phyloP scores from a whole-genome alignment of 1,284 basidiomycete species.

The Ceratobasidium sp. region DNA sequence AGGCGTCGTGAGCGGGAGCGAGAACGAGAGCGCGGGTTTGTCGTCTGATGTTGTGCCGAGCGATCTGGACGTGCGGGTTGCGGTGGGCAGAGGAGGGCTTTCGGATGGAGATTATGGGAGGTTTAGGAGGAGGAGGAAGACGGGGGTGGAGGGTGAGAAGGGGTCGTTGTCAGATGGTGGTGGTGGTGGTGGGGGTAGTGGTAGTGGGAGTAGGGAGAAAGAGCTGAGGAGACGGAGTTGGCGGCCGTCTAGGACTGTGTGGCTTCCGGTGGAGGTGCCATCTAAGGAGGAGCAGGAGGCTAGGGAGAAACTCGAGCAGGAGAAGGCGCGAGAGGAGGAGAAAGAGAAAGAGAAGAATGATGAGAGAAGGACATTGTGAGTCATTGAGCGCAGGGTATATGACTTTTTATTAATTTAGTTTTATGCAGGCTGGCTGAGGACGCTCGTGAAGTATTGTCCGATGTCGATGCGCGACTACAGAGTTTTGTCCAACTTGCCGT shows the following conservation, averaged over 20 bases:
- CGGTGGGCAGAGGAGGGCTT: constrained; percentile 7
- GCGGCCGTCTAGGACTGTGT: constrained; percentile 1
- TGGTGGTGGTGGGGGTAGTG: not conserved
- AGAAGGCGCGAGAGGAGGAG: not conserved
- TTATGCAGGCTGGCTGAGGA: constrained; percentile 16
- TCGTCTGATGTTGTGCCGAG: constrained; percentile 23
- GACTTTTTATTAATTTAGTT: not conserved
- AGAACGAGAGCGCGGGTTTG: constrained; percentile 35
- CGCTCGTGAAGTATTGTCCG: constrained; percentile 1
- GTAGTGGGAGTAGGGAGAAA: not conserved
- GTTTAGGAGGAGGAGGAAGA: constrained; percentile 18
- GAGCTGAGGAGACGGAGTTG: constrained; percentile 8
- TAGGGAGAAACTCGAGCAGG: not conserved
- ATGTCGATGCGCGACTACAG: constrained; percentile 11
- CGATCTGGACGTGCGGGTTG: constrained; percentile 16
- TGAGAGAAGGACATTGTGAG: constrained; percentile 35
- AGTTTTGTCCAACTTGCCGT: constrained; percentile 14
- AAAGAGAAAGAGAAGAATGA: constrained; percentile 13
- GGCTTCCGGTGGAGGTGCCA: constrained; percentile 21
- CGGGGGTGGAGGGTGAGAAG: constrained; percentile 22
- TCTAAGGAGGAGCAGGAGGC: constrained; percentile 7
- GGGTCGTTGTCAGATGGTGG: constrained; percentile 23
- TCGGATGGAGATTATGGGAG: constrained; percentile 40
- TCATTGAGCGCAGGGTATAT: not conserved
- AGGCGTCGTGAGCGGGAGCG: constrained; percentile 39